A percentile compares a stretch with the other conserved stretches of the same genome.
Evolutionary conservation across 164 flowering plant genomes (phyloP).

Genomic region (Dillenia suffruticosa): DNA sequence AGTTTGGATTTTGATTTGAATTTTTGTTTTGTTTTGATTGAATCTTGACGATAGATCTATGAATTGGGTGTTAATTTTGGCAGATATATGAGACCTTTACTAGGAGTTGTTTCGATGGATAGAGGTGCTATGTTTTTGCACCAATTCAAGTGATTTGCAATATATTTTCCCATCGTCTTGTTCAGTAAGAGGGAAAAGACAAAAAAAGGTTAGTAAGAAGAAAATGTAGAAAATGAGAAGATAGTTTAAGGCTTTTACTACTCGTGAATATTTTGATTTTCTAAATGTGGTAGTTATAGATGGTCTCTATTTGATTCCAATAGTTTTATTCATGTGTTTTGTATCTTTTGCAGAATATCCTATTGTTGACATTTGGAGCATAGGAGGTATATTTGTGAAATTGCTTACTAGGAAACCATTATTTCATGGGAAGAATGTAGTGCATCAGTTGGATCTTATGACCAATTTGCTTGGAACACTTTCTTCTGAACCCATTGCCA

Average conservation of each 20-base stretch:
- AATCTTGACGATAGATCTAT: too few species aligned
- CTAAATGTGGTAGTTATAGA: too few species aligned
- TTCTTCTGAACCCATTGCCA: constrained; percentile 46
- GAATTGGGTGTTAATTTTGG: neutral
- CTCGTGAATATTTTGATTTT: neutral
- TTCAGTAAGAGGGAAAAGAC: neutral
- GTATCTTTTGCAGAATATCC: constrained; percentile 68
- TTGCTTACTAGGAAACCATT: constrained; percentile 72
- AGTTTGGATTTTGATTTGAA: neutral
- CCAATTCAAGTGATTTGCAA: constrained; percentile 48
- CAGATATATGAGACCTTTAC: constrained; percentile 82
- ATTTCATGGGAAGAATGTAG: constrained; percentile 86
- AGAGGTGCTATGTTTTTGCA: constrained; percentile 51
- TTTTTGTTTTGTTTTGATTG: constrained; percentile 4
- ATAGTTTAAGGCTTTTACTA: too few species aligned
- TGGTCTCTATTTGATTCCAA: too few species aligned
- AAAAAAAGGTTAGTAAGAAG: too few species aligned
- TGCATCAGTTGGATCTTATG: constrained; percentile 77
- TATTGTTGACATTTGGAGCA: constrained; percentile 90
- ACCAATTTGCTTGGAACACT: constrained; percentile 89
- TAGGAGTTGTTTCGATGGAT: constrained; percentile 78
- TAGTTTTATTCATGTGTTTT: neutral
- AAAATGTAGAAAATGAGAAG: too few species aligned
- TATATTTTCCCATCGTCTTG: neutral
- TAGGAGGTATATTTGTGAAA: constrained; percentile 93